Evolutionary conservation across 2,329 filamentous ascomycete genomes (phyloP), one percentile per base, ranked within the genome.

Genomic region (Xylaria arbuscula): DNA sequence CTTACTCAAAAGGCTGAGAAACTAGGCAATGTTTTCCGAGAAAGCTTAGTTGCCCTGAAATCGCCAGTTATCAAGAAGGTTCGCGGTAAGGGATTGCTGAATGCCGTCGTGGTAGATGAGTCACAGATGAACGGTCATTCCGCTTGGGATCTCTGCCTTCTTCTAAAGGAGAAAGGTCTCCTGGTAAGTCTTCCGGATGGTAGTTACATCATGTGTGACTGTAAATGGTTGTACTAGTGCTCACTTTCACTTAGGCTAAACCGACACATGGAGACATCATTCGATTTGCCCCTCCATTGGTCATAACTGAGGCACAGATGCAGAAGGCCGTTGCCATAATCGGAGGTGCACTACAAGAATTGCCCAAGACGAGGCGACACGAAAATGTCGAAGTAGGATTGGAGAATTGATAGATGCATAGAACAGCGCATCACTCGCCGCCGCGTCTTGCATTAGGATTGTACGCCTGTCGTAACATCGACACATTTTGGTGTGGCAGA

Each of bases 181-280:
- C 81, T 99, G 87, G 93, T 97, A 86, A 83, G 90, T 84, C 69
- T 28, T 40, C 36, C 54, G 13, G 8, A 38, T 36, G 42, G n/a
- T 48, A 59, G 56, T 62, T 50, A n/a, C 67, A 64, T 38, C 7
- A 58, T 58, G 17, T 62, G 53, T 62, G 55, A 59, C 58, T 65
- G 54, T 60, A 67, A 57, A 58, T 42, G 40, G 40, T 24, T 51
- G 38, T 55, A 59, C 57, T 47, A 53, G 54, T 70, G 73, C 76
- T 79, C 73, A 79, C 76, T 57, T 64, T 66, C 42, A 68, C 22
- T 77, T 79, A 97, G 93, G 96, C 96, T 76, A 99, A 99, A 88
- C 96, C 96, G 36, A 99, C 96, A 7, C 96, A 99, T 81, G 91
- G 97, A 78, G 98, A 98, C 82, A 98, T 99, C 80, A 99, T 99